These are phyloP conservation scores for Pythium brachiatum DNA, from an alignment of 352 stramenopile genomes.

Conservation along the genomic window DNA sequence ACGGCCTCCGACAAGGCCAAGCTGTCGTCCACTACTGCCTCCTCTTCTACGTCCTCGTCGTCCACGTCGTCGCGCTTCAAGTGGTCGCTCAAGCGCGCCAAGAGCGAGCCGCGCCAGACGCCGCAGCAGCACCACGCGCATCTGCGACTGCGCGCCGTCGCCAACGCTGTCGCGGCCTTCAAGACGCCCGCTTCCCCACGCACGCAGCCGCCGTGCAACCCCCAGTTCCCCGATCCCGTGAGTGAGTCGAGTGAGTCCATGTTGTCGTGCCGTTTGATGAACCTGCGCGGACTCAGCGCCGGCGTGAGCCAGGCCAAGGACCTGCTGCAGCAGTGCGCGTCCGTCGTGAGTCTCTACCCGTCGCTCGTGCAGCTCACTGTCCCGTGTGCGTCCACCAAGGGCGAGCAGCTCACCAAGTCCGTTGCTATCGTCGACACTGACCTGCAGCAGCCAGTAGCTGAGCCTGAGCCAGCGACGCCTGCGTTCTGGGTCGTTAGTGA, in stretches of 20 bases:
- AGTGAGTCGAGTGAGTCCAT: not conserved
- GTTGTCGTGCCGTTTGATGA: slow-evolving; percentile 17
- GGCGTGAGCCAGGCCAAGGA: slow-evolving; percentile 28
- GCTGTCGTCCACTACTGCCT: not conserved
- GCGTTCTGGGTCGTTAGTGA: slow-evolving; percentile 47
- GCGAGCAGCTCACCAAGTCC: not conserved
- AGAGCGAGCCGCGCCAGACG: slow-evolving; percentile 21
- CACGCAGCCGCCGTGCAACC: not conserved
- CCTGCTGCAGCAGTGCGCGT: slow-evolving; percentile 24
- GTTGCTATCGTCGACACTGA: not conserved
- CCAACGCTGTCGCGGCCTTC: not conserved
- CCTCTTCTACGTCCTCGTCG: not conserved
- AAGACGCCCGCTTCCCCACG: not conserved
- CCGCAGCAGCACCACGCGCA: slow-evolving; percentile 7
- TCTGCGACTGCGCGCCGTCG: slow-evolving; percentile 17
- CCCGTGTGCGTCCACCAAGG: slow-evolving; percentile 10
- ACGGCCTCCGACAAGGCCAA: slow-evolving; percentile 18
- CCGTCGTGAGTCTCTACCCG: slow-evolving; percentile 27
- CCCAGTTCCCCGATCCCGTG: not conserved
- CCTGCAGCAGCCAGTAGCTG: not conserved
- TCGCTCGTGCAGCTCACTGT: slow-evolving; percentile 27
- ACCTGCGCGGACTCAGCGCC: slow-evolving; percentile 19
- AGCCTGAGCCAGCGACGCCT: slow-evolving; percentile 9
- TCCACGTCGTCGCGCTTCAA: slow-evolving; percentile 12
- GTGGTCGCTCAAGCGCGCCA: slow-evolving; percentile 24